Evolutionary conservation across 148 eudicot species (phyloP), one percentile per base, ranked within the genome.

Genomic region (Nepenthes mirabilis): DNA sequence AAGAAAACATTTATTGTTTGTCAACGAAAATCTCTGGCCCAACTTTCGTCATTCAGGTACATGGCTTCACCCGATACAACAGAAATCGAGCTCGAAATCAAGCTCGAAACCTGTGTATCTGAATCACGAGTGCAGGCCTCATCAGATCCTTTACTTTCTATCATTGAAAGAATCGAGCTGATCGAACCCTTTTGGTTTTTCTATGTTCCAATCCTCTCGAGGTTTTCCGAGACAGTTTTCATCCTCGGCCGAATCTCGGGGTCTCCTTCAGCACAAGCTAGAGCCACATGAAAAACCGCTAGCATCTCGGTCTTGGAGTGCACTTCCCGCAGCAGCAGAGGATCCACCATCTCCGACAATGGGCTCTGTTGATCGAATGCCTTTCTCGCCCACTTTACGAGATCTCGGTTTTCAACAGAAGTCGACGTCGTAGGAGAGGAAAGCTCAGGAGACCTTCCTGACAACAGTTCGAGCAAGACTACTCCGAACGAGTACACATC

Each of bases 401-500:
- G 65, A 74, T 93, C 97, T 36, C 70, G 80, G 11, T 74, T 61
- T 66, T 87, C 89, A 0, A 74, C 67, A 0, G 97, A 93, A 12
- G 87, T 80, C 2, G 91, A 86, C 2, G 91, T 69, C 12, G 88
- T 77, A 2, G 96, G 84, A 36, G 91, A 68, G 0, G 89, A 82
- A 34, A 74, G 56, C 45, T 88, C 97, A 0, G 91, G 91, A 0
- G 84, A 82, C 73, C 86, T 93, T 9, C 97, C 99, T 0, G 99
- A 89, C 5, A 93, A 61, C 59, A 93, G 43, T 58, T 93, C 97
- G 0, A 93, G 81, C 60, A 86, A 67, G 0, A 93, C 86, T 0
- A 93, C 97, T 52, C 99, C 99, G 36, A 84, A 93, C 2, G 99
- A 86, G 74, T 79, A 93, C 0, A 86, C 82, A 35, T 93, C 99